Evolutionary conservation across 768 basidiomycete species (phyloP).

Genomic region (Tylopilus subfusipes): DNA sequence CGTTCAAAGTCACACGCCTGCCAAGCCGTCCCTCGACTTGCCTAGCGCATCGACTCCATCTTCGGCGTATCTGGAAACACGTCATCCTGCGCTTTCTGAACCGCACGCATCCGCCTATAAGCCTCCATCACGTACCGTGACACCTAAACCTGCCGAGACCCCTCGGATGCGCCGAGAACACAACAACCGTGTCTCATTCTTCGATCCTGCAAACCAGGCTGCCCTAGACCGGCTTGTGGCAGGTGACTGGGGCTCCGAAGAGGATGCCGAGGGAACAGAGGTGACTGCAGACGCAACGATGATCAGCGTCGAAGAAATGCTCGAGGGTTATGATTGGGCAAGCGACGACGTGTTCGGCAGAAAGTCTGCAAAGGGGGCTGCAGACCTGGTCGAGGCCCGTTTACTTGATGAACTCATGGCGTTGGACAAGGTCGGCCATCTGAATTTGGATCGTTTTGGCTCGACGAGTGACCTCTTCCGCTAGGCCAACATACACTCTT

Average conservation of each 20-base stretch:
- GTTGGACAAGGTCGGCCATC: slow-evolving; percentile 73
- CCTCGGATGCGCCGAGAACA: slow-evolving; percentile 46
- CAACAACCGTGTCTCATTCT: slow-evolving; percentile 77
- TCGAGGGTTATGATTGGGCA: slow-evolving; percentile 98
- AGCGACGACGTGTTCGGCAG: slow-evolving; percentile 70
- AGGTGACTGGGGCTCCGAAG: slow-evolving; percentile 41
- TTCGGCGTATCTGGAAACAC: slow-evolving; percentile 7
- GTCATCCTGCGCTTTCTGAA: slow-evolving; percentile 19
- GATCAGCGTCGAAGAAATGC: slow-evolving; percentile 94
- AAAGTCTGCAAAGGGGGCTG: slow-evolving; percentile 65
- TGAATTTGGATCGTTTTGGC: neutral
- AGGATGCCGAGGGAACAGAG: slow-evolving; percentile 56
- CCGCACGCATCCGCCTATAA: slow-evolving; percentile 19
- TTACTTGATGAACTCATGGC: slow-evolving; percentile 88
- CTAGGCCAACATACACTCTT: slow-evolving; percentile 93
- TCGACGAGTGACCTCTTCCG: neutral
- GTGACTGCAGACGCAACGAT: slow-evolving; percentile 80
- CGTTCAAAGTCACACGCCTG: slow-evolving; percentile 7
- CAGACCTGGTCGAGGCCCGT: slow-evolving; percentile 89
- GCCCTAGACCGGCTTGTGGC: slow-evolving; percentile 67
- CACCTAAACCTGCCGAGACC: slow-evolving; percentile 31
- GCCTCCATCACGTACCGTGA: slow-evolving; percentile 27
- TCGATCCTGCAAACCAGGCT: slow-evolving; percentile 75
- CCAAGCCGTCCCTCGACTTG: slow-evolving; percentile 20
- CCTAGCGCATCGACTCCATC: slow-evolving; percentile 19